Evolutionary conservation across 306 rosid genomes (phyloP), one percentile per base, ranked within the genome.

Genomic region (Hippophae rhamnoides): DNA sequence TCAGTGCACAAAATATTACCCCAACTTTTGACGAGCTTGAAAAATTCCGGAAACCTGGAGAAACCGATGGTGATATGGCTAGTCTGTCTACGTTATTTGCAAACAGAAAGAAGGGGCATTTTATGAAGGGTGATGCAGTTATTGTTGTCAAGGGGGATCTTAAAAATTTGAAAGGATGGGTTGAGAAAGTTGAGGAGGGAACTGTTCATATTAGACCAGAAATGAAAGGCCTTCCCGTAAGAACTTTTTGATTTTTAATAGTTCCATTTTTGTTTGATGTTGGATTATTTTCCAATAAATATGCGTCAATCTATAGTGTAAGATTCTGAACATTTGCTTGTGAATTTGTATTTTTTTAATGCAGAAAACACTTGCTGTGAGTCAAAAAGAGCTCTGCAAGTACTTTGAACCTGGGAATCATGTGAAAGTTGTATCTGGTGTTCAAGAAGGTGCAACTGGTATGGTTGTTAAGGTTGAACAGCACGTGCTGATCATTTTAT

Each of bases 391-490:
- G 56, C 95, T 93, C 56, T 86, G 95, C 81, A 93, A 93, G 76
- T 89, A 93, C 71, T 93, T 93, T 72, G 90, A 93, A 60, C 94
- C 94, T 47, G 99, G 99, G 69, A 86, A 93, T 74, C 99, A 93
- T 66, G 99, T 93, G 67, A 93, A 93, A 68, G 97, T 93, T 73
- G 90, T 93, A 53, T 63, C 97, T 56, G 99, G 99, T 52, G 68
- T 94, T 52, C 97, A 93, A 68, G 97, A 89, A 75, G 99, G 99
- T 56, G 89, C 95, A 52, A 93, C 97, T 61, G 99, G 99, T 72
- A 93, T 93, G 99, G 97, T 93, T 76, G 94, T 93, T 47, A 93
- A 89, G 85, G 97, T 93, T 51, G 97, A 89, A 41, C 94, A 93
- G 67, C 99, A 93, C 55, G 97, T 89, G 47, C 86, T 93, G 70